phyloP scores from a whole-genome alignment of 305 asterid genomes.

The Fraxinus albicans region DNA sequence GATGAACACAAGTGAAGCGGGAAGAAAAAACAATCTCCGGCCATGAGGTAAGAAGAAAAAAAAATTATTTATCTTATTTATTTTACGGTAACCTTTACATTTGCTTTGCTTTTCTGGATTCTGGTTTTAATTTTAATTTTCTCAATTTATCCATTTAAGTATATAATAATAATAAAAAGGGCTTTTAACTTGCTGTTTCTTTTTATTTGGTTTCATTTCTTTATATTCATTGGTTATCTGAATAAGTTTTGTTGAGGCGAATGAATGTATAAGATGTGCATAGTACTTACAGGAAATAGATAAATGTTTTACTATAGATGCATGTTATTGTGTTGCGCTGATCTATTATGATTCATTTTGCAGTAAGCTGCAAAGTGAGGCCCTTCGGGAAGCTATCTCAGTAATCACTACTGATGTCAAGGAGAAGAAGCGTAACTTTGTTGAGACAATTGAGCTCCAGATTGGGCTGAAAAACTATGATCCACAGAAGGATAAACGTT shows the following conservation, averaged over 20 bases:
- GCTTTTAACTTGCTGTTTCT: neutral
- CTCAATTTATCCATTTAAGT: neutral
- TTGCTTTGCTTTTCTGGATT: neutral
- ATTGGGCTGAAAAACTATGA: conserved; percentile 69
- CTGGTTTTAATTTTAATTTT: neutral
- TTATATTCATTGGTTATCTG: neutral
- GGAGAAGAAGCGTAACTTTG: conserved; percentile 59
- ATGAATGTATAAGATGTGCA: neutral
- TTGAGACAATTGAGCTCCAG: conserved; percentile 65
- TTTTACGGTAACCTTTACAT: neutral
- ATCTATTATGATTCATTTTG: neutral
- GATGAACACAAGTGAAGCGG: conserved; percentile 21
- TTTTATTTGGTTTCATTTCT: neutral
- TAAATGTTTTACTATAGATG: neutral
- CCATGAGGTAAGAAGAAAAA: conserved; percentile 39
- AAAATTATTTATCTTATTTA: neutral
- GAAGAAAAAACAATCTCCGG: conserved; percentile 19
- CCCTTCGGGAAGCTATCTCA: conserved; percentile 56
- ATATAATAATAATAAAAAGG: neutral
- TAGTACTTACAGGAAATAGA: neutral
- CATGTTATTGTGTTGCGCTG: neutral
- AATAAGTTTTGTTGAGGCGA: neutral
- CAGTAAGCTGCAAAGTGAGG: conserved; percentile 66
- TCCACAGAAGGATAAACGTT: conserved; percentile 70
- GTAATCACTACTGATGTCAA: conserved; percentile 31